Base-by-base conservation (phyloP, 805 yeast species). In the Suhomyces sp. region DNA sequence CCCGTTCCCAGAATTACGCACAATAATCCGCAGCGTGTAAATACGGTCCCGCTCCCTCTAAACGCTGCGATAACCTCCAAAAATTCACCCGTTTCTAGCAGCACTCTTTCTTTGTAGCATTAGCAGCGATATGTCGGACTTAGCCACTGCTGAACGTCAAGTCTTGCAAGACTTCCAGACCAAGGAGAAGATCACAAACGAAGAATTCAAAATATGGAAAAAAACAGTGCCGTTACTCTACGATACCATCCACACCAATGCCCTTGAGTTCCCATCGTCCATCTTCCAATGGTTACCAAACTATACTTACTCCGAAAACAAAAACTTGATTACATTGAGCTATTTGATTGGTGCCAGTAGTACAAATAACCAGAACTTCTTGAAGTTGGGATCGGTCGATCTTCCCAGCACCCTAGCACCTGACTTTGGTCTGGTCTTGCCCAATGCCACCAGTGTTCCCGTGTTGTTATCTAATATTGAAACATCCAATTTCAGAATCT, bases 121-220 rank as follows among this genome's bases (percentile, higher is more conserved):
- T 29, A 23, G 45, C 23, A 36, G 29, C 40, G 26, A 31, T 38
- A 38, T 38, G 42, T n/a, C 42, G 23, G 48, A 48, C 7, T 35
- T 66, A 47, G 65, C 64, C 4, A 41, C 47, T 24, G 78, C 78
- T 5, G 74, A 73, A 56, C 65, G 61, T 26, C 77, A 71, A 49
- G 63, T 75, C 22, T 62, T 69, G 31, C 60, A 66, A 19, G 82
- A 77, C 54, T 82, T 81, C 61, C 85, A 82, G 59, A 71, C 76
- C 48, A 74, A 76, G 47, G 88, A 85, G 60, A 87, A 87, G 63
- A 68, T 86, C 8, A 76, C 79, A 55, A 88, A 88, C 61, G 96
- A 88, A 68, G 94, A 88, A 70, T 87, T 80, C 74, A 78, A 78
- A 59, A 72, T 85, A 53, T 90, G 97, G 97, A 90, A 89, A 66